These are phyloP conservation scores for Liquidambar formosana DNA, from an alignment of 164 flowering plant genomes.

Conservation along the genomic window DNA sequence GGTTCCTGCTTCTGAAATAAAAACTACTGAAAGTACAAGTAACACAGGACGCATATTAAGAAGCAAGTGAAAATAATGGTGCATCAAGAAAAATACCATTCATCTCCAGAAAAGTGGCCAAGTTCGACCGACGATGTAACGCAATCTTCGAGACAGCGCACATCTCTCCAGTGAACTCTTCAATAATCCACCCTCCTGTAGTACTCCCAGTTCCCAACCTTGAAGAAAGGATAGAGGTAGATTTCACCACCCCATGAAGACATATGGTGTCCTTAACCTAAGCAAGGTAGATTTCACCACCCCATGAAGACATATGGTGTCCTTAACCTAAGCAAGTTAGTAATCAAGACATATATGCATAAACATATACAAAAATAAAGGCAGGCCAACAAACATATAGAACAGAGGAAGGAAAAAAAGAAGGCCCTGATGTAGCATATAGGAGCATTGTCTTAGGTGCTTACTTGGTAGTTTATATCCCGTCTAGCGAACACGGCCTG, in stretches of 20 bases:
- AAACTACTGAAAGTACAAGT: background rate
- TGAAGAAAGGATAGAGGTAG: slow-evolving; percentile 65
- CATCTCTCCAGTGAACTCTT: slow-evolving; percentile 93
- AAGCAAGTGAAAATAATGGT: background rate
- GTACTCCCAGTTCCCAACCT: slow-evolving; percentile 77
- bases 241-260: slow-evolving; percentile 80
- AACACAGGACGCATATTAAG: background rate
- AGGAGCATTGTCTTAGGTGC: background rate
- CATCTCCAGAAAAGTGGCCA: slow-evolving; percentile 79
- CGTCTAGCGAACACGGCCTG: slow-evolving; percentile 78
- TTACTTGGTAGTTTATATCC: slow-evolving; percentile 83
- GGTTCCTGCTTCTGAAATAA: background rate
- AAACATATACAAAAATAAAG: background rate
- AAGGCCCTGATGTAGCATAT: background rate
- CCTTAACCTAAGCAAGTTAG: slow-evolving; percentile 65
- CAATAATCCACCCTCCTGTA: slow-evolving; percentile 75
- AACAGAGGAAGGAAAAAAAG: background rate
- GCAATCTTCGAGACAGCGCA: slow-evolving; percentile 95
- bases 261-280: slow-evolving; percentile 97
- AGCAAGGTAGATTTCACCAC: slow-evolving; percentile 34
- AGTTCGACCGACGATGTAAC: slow-evolving; percentile 78
- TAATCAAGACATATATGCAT: background rate
- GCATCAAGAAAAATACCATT: slow-evolving; percentile 57
- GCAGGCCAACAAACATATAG: background rate
- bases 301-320: slow-evolving; percentile 88